Percentiles rank a stretch among this genome's conserved stretches.
phyloP scores from a whole-genome alignment of 768 basidiomycete species.

The Pisolithus tinctorius region DNA sequence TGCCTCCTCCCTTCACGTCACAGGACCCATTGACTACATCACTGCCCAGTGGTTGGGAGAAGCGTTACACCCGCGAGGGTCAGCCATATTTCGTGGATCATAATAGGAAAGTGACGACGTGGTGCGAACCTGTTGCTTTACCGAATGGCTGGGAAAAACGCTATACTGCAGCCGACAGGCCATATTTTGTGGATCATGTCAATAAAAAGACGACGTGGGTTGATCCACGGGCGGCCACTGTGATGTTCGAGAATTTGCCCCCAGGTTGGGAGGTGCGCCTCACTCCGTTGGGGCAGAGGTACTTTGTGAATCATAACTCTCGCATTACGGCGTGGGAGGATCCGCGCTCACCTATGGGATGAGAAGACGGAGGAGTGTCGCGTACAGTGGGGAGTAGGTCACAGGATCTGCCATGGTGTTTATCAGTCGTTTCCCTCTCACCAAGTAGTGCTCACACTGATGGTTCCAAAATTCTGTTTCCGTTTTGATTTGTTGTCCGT shows the following conservation, averaged over 20 bases:
- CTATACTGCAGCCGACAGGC: constrained; percentile 54
- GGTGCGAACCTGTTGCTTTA: constrained; percentile 63
- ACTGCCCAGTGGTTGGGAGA: constrained; percentile 77
- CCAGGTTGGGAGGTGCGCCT: constrained; percentile 96
- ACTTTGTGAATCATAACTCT: constrained; percentile 90
- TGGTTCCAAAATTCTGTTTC: no score
- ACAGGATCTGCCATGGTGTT: no score
- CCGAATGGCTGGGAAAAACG: constrained; percentile 83
- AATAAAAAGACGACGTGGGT: constrained; percentile 79
- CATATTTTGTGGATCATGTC: constrained; percentile 86
- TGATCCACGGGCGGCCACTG: constrained; percentile 32
- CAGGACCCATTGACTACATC: constrained; percentile 16
- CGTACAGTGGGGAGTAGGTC: no score
- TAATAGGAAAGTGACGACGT: constrained; percentile 71
- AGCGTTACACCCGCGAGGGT: constrained; percentile 60
- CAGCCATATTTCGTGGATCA: constrained; percentile 86
- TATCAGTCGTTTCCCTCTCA: no score
- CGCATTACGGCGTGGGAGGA: constrained; percentile 92
- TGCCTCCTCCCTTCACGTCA: not conserved
- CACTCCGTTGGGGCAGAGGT: constrained; percentile 76
- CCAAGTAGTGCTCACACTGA: no score
- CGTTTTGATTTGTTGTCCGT: no score
- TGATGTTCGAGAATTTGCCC: constrained; percentile 63
- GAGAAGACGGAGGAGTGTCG: not conserved
- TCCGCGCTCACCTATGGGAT: constrained; percentile 59